A percentile compares a stretch with the other conserved stretches of the same genome.
Evolutionary conservation across 495 filamentous ascomycete genomes (phyloP).

Genomic region (Stereocaulon alpinum): DNA sequence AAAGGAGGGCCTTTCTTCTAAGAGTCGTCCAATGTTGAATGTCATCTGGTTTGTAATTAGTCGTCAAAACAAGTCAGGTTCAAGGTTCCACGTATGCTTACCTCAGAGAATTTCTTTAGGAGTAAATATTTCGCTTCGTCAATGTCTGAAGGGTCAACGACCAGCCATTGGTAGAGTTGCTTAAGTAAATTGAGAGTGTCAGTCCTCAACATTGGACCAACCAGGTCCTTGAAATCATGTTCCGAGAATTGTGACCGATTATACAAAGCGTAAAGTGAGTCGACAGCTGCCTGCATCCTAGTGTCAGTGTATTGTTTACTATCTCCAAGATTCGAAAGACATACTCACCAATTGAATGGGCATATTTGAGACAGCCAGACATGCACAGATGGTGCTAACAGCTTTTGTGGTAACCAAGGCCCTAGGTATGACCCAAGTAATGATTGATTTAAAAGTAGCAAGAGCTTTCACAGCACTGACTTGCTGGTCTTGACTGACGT

Average conservation of each 20-base stretch:
- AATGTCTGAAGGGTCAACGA: slow-evolving; percentile 65
- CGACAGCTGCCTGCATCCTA: slow-evolving; percentile 57
- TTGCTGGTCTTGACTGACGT: slow-evolving; percentile 49
- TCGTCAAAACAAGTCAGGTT: background rate
- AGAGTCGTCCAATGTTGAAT: slow-evolving; percentile 69
- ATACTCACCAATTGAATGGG: slow-evolving; percentile 58
- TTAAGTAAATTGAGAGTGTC: slow-evolving; percentile 62
- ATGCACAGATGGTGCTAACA: slow-evolving; percentile 60
- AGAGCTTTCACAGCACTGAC: slow-evolving; percentile 64
- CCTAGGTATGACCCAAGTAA: slow-evolving; percentile 77
- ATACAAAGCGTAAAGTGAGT: slow-evolving; percentile 75
- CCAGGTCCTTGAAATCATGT: slow-evolving; percentile 67
- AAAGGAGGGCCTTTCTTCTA: slow-evolving; percentile 62
- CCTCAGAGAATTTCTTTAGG: slow-evolving; percentile 89
- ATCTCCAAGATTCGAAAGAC: background rate
- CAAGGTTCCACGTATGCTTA: slow-evolving; percentile 19
- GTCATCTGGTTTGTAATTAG: slow-evolving; percentile 48
- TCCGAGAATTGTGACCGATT: slow-evolving; percentile 61
- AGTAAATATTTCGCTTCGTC: slow-evolving; percentile 88
- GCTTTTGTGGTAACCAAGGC: slow-evolving; percentile 60
- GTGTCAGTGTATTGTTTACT: slow-evolving; percentile 23
- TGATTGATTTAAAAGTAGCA: slow-evolving; percentile 59
- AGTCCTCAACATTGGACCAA: slow-evolving; percentile 65
- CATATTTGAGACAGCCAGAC: slow-evolving; percentile 62
- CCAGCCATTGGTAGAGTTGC: slow-evolving; percentile 71